Base-by-base conservation (phyloP, 2,329 filamentous ascomycete species). In the Diplodia seriata region DNA sequence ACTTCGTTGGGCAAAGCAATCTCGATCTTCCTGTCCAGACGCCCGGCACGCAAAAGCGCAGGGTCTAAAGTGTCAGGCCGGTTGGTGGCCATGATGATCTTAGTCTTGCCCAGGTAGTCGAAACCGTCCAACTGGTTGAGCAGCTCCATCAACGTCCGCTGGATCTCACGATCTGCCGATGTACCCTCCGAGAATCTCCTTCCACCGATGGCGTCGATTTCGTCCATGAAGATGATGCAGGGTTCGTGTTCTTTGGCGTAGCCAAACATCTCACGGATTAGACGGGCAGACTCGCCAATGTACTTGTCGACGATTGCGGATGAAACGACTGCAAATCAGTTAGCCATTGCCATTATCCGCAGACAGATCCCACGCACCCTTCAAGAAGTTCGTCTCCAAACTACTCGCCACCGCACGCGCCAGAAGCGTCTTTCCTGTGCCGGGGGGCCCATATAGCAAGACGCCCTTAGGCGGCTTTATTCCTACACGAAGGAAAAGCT, bases 211-310 rank as follows among this genome's bases (percentile, higher is more conserved):
- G 95, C 95, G 77, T 99, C 95, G 77, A 99, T 99, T 83, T 99
- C 95, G 85, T 99, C 96, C 95, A 99, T 99, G 87, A 99, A 99
- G 82, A 99, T 99, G 81, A 99, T 99, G 81, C 95, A 99, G 49
- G 95, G 95, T 81, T 99, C 95, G 80, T 99, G 95, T 80, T 99
- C 96, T 82, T 97, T 98, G 75, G 96, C 95, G 77, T 99, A 99
- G 68, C 95, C 96, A 77, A 99, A 99, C 96, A 99, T 99, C 81
- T 99, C 95, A 79, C 95, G 90, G 76, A 99, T 99, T 72, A 99
- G 85, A 72, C 96, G 91, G 47, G 95, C 95, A 12, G 95, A 99
- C 83, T 99, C 95, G 80, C 95, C 95, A 72, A 99, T 99, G 78
- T 99, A 99, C 81, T 99, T 99, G 85, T 99, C 96, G 71, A 99